These are phyloP conservation scores for Sarocladium strictum DNA, from an alignment of 2,329 filamentous ascomycete genomes.

Conservation along the genomic window DNA sequence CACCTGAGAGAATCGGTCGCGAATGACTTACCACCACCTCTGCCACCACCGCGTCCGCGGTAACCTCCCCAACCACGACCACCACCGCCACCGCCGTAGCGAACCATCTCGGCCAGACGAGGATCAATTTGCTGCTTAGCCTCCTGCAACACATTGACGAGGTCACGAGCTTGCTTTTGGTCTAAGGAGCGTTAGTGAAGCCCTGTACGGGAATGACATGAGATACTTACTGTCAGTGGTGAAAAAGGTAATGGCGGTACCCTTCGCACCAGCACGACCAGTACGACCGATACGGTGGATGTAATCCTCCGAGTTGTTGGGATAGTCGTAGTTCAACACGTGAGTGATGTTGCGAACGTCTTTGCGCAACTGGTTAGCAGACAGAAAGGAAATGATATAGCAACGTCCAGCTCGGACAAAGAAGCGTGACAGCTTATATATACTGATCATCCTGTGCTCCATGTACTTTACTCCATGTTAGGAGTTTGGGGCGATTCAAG, in stretches of 20 bases:
- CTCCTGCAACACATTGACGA: conserved; percentile 86
- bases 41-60: conserved; percentile 52
- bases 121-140: conserved; percentile 98
- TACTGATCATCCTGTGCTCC: conserved; percentile 37
- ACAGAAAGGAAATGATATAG: conserved; percentile 7
- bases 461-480: conserved; percentile 45
- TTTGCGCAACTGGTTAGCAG: conserved; percentile 73
- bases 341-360: conserved; percentile 99
- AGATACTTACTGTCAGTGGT: conserved; percentile 90
- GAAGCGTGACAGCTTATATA: conserved; percentile 34
- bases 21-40: conserved; percentile 39
- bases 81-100: conserved; percentile 82
- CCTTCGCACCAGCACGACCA: conserved; percentile 86
- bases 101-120: conserved; percentile 89
- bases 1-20: not conserved
- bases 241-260: conserved; percentile 97
- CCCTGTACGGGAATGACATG: not conserved
- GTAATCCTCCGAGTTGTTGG: conserved; percentile 98
- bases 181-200: conserved; percentile 49
- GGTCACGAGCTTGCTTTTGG: conserved; percentile 92
- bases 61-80: conserved; percentile 68
- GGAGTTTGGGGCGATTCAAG: conserved; percentile 53
- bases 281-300: conserved; percentile 96
- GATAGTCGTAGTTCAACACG: conserved; percentile 99
- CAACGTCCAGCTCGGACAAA: conserved; percentile 9